Base-by-base conservation (phyloP, 1,139 yeast genomes). In the Blastobotrys persicus region DNA sequence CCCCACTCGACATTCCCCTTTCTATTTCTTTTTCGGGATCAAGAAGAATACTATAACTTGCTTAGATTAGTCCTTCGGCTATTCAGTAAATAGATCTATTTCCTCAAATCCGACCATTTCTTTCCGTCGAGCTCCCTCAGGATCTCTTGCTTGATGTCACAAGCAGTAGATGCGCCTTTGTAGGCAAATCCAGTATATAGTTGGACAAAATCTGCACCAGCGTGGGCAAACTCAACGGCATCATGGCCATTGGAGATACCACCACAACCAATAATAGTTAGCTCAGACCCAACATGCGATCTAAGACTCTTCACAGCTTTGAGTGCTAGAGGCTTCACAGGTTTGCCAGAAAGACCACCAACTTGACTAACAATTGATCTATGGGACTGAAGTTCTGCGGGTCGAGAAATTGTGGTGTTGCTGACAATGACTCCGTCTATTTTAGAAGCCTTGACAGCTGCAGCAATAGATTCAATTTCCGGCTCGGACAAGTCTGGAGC, bases 371-470 rank as follows among this genome's bases (percentile, higher is more conserved):
- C 70, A 39, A 80, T 66, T 4, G 64, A 58, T 2, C 60, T 54
- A 51, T 75, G 77, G 9, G 88, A 79, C 43, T 74, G 71, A 57
- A 88, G 70, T 5, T 67, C 57, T 0, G 67, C 72, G 3, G 95
- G 95, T 64, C 98, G 80, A 61, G 82, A 83, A 54, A 91, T 79
- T 0, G 98, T 91, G 31, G 98, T 91, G 69, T 91, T 91, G 45
- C 96, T 87, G 45, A 92, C 82, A 57, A 91, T 86, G 54, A 92
- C 88, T 37, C 98, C 98, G 64, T 91, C 97, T 39, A 92, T 82
- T 54, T 82, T 78, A 40, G 96, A 81, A 7, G 72, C 71, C 62
- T 83, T 83, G 13, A 96, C 92, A 5, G 95, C 82, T 51, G 76
- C 76, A 17, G 96, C 96, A 68, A 91, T 88, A 4, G 92, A 83